Evolutionary conservation across 108 stramenopile genomes (phyloP).

Genomic region (Cyclotella atomus): DNA sequence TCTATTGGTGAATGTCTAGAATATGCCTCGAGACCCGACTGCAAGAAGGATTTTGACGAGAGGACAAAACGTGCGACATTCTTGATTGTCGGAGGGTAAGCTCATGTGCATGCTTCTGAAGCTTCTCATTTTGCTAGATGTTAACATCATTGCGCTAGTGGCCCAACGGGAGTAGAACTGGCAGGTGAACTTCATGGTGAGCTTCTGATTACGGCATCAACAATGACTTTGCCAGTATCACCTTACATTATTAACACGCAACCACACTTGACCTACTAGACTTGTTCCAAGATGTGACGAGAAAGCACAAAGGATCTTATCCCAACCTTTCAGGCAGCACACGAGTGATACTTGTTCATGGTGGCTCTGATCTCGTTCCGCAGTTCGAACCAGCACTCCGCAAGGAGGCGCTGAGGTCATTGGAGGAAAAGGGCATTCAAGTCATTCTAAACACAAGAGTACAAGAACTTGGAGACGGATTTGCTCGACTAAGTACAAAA

Average conservation of each 20-base stretch:
- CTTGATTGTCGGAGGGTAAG: slow-evolving; percentile 60
- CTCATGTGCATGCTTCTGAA: no score
- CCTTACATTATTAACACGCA: no score
- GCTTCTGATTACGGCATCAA: neutral
- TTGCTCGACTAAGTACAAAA: slow-evolving; percentile 35
- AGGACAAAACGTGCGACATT: slow-evolving; percentile 50
- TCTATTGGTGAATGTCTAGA: slow-evolving; percentile 62
- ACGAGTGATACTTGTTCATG: slow-evolving; percentile 55
- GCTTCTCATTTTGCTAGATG: neutral
- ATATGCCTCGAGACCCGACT: slow-evolving; percentile 61
- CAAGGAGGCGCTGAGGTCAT: slow-evolving; percentile 34
- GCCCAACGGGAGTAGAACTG: slow-evolving; percentile 75
- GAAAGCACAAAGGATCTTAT: slow-evolving; percentile 47
- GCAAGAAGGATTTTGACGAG: slow-evolving; percentile 35
- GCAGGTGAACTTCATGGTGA: slow-evolving; percentile 58
- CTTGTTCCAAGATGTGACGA: slow-evolving; percentile 50
- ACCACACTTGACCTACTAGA: no score
- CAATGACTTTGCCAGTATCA: neutral
- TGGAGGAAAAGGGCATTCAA: slow-evolving; percentile 52
- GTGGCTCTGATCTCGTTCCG: slow-evolving; percentile 54
- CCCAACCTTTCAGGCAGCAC: slow-evolving; percentile 41
- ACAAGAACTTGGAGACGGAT: slow-evolving; percentile 47
- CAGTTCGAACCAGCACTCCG: slow-evolving; percentile 60
- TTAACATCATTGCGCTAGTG: slow-evolving; percentile 16
- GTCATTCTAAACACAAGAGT: slow-evolving; percentile 60